Evolutionary conservation across 2,329 filamentous ascomycete genomes (phyloP).

Genomic region (Lasiodiplodia citricola): DNA sequence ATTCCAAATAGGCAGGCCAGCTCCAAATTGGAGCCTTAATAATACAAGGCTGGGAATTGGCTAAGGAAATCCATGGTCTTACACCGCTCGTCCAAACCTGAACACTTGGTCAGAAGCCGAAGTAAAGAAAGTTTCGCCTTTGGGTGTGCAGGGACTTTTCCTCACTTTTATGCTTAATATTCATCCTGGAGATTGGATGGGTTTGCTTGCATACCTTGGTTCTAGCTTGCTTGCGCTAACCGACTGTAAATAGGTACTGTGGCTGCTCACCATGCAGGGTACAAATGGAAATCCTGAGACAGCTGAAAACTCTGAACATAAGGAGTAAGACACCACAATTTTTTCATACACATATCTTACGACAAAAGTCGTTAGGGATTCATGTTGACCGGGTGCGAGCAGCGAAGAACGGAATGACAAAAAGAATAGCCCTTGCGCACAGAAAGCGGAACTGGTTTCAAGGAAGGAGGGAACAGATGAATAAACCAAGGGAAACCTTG

Average conservation of each 20-base stretch:
- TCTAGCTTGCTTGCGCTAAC: background rate
- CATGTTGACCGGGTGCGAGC: background rate
- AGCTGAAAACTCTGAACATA: background rate
- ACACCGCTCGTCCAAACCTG: too few relatives aligned
- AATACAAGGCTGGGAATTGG: too few relatives aligned
- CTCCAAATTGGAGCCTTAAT: too few relatives aligned
- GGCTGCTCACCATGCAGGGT: background rate
- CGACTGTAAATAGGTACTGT: background rate
- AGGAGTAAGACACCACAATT: background rate
- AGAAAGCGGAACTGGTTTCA: background rate
- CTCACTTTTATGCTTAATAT: too few relatives aligned
- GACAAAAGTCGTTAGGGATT: background rate
- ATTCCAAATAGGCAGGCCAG: too few relatives aligned
- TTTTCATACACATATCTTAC: background rate
- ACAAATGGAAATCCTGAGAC: slow-evolving; percentile 11
- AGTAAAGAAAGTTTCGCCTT: too few relatives aligned
- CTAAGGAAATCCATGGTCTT: too few relatives aligned
- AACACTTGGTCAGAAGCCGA: too few relatives aligned
- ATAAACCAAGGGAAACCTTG: background rate
- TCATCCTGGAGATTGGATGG: background rate
- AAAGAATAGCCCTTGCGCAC: background rate
- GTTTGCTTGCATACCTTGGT: background rate
- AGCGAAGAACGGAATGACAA: background rate
- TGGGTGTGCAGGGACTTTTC: too few relatives aligned
- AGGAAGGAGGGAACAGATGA: background rate